Base-by-base conservation (phyloP, 257 asterid genomes). In the Solanum infundibuliforme region DNA sequence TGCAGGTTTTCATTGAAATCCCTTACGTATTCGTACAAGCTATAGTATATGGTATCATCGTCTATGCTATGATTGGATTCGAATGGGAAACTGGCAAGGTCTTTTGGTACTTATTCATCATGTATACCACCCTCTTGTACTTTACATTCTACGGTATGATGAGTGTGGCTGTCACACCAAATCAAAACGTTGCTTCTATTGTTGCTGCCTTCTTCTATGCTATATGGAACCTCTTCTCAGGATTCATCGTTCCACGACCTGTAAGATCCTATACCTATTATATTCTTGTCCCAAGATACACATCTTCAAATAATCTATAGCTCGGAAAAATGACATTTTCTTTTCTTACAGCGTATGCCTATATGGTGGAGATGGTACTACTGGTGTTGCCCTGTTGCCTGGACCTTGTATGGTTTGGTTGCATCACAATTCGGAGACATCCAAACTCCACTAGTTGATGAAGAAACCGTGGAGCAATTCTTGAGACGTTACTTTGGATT, bases 351-450 rank as follows among this genome's bases (percentile, higher is more conserved):
- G 95, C 83, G 91, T 5, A 91, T 91, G 43, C 95, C 95, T 2
- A 72, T 92, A 83, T 93, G 93, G 95, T 93, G 96, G 96, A 92
- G 93, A 89, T 93, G 96, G 96, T 90, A 86, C 77, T 89, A 89
- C 85, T 90, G 95, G 96, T 91, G 84, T 12, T 73, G 73, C 35
- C 96, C 95, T 2, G 87, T 91, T 20, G 60, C 96, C 2, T 93
- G 93, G 93, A 90, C 95, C 6, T 38, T 93, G 35, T 93, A 93
- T 38, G 96, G 95, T 23, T 85, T 93, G 39, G 83, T 87, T 5
- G 89, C 91, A 25, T 92, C 95, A 52, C 94, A 93, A 48, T 89
- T 90, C 48, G 95, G 91, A 81, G 93, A 93, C 62, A 36, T 89
- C 2, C 86, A 87, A n/a, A 86, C 74, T 4, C 36, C 0, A 20